These are phyloP conservation scores for Penicillium canariense DNA, from an alignment of 495 filamentous ascomycete species.

Conservation along the genomic window DNA sequence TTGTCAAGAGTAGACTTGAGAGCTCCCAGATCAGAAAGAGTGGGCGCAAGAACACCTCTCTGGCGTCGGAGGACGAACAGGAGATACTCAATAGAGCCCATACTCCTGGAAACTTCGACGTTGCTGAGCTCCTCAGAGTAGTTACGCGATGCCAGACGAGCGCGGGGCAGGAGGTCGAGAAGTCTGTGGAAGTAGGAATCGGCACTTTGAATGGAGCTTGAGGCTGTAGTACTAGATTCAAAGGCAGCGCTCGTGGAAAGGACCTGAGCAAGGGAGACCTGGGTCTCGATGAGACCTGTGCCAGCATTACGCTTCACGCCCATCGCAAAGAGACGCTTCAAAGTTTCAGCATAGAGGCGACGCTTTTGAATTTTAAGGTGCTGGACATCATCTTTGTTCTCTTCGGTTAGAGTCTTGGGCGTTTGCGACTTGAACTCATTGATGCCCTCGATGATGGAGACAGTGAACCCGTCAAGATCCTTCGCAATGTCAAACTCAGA, in stretches of 20 bases:
- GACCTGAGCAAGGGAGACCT: slow-evolving; percentile 66
- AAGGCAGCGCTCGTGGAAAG: slow-evolving; percentile 53
- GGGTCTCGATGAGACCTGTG: slow-evolving; percentile 63
- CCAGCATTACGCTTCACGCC: slow-evolving; percentile 80
- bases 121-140: slow-evolving; percentile 82
- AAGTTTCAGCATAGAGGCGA: slow-evolving; percentile 83
- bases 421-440: slow-evolving; percentile 75
- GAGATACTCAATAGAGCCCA: slow-evolving; percentile 80
- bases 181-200: slow-evolving; percentile 77
- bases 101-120: slow-evolving; percentile 71
- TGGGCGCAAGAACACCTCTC: slow-evolving; percentile 51
- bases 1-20: slow-evolving; percentile 38
- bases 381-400: slow-evolving; percentile 76
- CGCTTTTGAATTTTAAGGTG: slow-evolving; percentile 89
- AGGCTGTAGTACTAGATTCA: slow-evolving; percentile 16
- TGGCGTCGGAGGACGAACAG: slow-evolving; percentile 67
- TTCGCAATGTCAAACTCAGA: slow-evolving; percentile 53
- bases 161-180: slow-evolving; percentile 65
- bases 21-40: slow-evolving; percentile 35
- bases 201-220: slow-evolving; percentile 35
- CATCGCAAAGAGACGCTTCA: slow-evolving; percentile 81
- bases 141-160: slow-evolving; percentile 60
- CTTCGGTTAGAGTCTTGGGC: slow-evolving; percentile 69
- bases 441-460: slow-evolving; percentile 64
- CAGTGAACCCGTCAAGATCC: slow-evolving; percentile 64